A percentile compares a stretch with the other conserved stretches of the same genome.
Conservation (phyloP, 2,329 filamentous ascomycete genomes). For the Periconia digitata region DNA sequence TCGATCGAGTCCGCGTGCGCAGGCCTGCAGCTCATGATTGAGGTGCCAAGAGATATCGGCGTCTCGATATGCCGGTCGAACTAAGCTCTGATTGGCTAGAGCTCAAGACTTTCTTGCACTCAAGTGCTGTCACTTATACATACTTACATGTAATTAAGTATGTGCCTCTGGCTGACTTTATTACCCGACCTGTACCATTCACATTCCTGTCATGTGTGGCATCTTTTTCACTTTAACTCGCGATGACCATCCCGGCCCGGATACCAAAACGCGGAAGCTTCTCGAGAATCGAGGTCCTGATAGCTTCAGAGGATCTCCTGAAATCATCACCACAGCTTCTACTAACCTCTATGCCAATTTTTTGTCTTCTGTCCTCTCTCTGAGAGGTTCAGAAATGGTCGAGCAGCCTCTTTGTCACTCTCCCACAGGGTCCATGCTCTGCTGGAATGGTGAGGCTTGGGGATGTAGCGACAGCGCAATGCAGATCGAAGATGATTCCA, state of each 20-base stretch:
- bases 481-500: slow-evolving; percentile 73
- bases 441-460: slow-evolving; percentile 99
- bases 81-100: background rate
- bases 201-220: slow-evolving; percentile 42
- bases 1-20: background rate
- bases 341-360: slow-evolving; percentile 58
- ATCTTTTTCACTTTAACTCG: slow-evolving; percentile 55
- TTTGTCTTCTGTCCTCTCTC: slow-evolving; percentile 82
- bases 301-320: slow-evolving; percentile 19
- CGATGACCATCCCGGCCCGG: slow-evolving; percentile 22
- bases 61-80: slow-evolving; percentile 12
- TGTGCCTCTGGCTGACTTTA: too few relatives aligned
- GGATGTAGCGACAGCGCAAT: slow-evolving; percentile 62
- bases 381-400: slow-evolving; percentile 74
- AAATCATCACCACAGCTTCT: slow-evolving; percentile 9
- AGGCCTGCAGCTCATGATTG: slow-evolving; percentile 4
- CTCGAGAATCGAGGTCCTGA: slow-evolving; percentile 40
- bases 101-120: background rate
- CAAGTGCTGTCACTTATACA: background rate
- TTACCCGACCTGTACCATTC: too few relatives aligned
- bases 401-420: slow-evolving; percentile 70
- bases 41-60: slow-evolving; percentile 23
- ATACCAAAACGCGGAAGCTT: slow-evolving; percentile 24
- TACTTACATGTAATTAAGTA: too few relatives aligned
- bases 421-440: slow-evolving; percentile 66